These are phyloP conservation scores for Lactarius sanguifluus DNA, from an alignment of 768 basidiomycete species.

Conservation along the genomic window DNA sequence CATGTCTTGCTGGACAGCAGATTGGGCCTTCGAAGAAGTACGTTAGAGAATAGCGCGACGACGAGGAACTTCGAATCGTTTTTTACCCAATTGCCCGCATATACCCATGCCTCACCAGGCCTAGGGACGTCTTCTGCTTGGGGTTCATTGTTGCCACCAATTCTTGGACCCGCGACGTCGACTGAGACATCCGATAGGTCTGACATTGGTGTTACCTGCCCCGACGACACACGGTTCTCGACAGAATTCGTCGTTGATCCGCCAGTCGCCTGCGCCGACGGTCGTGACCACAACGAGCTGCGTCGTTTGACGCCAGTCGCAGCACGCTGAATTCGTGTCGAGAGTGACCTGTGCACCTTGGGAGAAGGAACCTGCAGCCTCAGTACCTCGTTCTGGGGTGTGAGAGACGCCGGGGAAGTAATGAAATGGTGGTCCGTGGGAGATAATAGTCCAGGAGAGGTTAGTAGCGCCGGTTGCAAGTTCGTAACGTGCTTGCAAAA, in stretches of 20 bases:
- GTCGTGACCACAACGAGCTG: slow-evolving; percentile 5
- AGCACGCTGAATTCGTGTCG: slow-evolving; percentile 12
- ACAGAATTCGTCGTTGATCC: neutral
- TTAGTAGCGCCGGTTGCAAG: slow-evolving; percentile 32
- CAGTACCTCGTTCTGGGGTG: neutral
- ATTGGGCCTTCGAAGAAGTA: slow-evolving; percentile 32
- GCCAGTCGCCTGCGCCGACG: neutral
- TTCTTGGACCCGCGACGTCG: slow-evolving; percentile 30
- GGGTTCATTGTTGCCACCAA: slow-evolving; percentile 26
- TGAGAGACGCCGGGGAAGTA: neutral
- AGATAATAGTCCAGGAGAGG: slow-evolving; percentile 1
- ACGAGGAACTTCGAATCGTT: slow-evolving; percentile 5
- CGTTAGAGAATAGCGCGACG: neutral
- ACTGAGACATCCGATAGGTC: slow-evolving; percentile 23
- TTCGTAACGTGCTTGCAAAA: slow-evolving; percentile 69
- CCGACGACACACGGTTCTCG: neutral
- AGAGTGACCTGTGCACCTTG: slow-evolving; percentile 10
- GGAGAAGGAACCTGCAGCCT: neutral
- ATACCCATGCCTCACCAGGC: slow-evolving; percentile 66
- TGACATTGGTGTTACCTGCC: slow-evolving; percentile 8
- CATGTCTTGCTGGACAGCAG: slow-evolving; percentile 55
- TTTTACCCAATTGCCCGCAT: slow-evolving; percentile 50
- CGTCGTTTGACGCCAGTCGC: slow-evolving; percentile 9
- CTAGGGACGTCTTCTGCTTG: slow-evolving; percentile 25
- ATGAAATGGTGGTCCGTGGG: neutral